Evolutionary conservation across 2,329 filamentous ascomycete genomes (phyloP).

Genomic region (Bipolaris oryzae): DNA sequence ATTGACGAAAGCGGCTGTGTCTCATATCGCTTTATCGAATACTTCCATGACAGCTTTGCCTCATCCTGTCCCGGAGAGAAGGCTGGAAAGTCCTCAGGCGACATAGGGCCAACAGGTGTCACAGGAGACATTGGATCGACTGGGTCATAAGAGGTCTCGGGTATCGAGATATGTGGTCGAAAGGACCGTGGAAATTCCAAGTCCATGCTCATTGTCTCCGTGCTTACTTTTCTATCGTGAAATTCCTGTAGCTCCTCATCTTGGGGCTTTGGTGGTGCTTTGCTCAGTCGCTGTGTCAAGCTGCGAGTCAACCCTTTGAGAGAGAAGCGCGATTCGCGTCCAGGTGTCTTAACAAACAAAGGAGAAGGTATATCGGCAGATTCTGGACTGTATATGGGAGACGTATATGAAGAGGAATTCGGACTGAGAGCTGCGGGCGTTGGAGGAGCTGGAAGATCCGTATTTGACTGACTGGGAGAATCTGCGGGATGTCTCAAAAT

Average conservation of each 20-base stretch:
- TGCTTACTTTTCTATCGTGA: slow-evolving; percentile 10
- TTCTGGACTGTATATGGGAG: slow-evolving; percentile 35
- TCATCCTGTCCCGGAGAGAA: slow-evolving; percentile 16
- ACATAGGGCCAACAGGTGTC: slow-evolving; percentile 22
- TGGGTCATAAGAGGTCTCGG: slow-evolving; percentile 26
- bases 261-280: slow-evolving; percentile 16
- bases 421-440: slow-evolving; percentile 35
- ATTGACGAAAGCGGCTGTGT: slow-evolving; percentile 34
- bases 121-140: slow-evolving; percentile 26
- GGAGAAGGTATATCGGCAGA: slow-evolving; percentile 30
- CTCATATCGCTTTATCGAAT: slow-evolving; percentile 7
- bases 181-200: slow-evolving; percentile 29
- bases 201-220: slow-evolving; percentile 20
- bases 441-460: slow-evolving; percentile 33
- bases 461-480: slow-evolving; percentile 14
- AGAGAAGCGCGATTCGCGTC: slow-evolving; percentile 39
- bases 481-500: slow-evolving; percentile 32
- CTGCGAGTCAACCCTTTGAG: slow-evolving; percentile 40
- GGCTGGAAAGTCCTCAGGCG: slow-evolving; percentile 8
- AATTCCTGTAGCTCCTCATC: slow-evolving; percentile 37
- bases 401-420: slow-evolving; percentile 35
- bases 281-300: slow-evolving; percentile 35
- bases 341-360: slow-evolving; percentile 20
- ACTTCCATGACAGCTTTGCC: slow-evolving; percentile 9
- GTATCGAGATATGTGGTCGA: slow-evolving; percentile 23